phyloP scores from a whole-genome alignment of 2,329 filamentous ascomycete species.

The Sarocladiaceae sp. region DNA sequence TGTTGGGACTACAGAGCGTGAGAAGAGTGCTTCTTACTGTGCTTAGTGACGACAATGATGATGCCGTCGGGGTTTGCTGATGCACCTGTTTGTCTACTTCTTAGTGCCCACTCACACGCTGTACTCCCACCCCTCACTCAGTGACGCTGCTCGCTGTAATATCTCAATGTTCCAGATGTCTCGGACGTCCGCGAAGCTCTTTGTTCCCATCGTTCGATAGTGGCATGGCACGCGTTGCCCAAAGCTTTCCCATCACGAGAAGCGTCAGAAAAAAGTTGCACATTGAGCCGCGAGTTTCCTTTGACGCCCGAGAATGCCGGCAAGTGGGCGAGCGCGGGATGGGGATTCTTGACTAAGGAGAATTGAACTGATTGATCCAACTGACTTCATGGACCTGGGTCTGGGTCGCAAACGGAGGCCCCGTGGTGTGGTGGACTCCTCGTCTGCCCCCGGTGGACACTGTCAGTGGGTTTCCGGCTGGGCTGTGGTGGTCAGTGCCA shows the following conservation, averaged over 20 bases:
- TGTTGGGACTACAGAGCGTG: too few relatives aligned
- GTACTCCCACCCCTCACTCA: not conserved
- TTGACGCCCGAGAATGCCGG: slow-evolving; percentile 4
- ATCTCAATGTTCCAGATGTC: not conserved
- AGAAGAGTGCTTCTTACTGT: too few relatives aligned
- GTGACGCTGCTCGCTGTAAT: not conserved
- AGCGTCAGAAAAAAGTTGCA: too few relatives aligned
- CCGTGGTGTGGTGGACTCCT: slow-evolving; percentile 4
- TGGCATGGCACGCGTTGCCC: too few relatives aligned
- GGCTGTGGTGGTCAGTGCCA: not conserved
- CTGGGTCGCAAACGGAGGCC: slow-evolving; percentile 1
- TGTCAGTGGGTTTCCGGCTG: not conserved
- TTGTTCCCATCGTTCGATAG: too few relatives aligned
- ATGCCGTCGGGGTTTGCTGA: too few relatives aligned
- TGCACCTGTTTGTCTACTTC: not conserved
- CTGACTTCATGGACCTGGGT: not conserved
- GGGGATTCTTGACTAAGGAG: not conserved
- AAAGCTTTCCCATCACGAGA: too few relatives aligned
- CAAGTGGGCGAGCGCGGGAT: not conserved
- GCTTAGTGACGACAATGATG: too few relatives aligned
- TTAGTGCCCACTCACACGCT: not conserved
- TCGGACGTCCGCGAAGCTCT: too few relatives aligned
- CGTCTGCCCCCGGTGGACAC: slow-evolving; percentile 1
- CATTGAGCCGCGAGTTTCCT: not conserved
- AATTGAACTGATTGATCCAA: too few relatives aligned